A percentile compares a stretch with the other conserved stretches of the same genome.
phyloP scores from a whole-genome alignment of 805 yeast genomes.

The Ogataea saltuana region DNA sequence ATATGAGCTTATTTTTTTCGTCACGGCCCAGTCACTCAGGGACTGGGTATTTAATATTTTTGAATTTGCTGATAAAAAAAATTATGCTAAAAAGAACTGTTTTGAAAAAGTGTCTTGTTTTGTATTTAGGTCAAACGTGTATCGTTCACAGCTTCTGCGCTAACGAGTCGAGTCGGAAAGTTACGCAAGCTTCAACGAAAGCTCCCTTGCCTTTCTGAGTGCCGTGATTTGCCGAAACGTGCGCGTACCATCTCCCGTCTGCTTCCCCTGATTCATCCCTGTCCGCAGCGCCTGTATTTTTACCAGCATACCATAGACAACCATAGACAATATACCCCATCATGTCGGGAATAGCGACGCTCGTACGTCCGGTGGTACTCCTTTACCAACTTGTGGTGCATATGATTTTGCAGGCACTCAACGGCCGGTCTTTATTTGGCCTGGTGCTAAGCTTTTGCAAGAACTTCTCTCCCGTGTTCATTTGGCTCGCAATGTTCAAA shows the following conservation, averaged over 20 bases:
- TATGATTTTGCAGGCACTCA: conserved; percentile 21
- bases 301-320: conserved; percentile 1
- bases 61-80: conserved; percentile 5
- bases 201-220: too few relatives aligned
- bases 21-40: too few relatives aligned
- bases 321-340: background rate
- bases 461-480: conserved; percentile 53
- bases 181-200: too few relatives aligned
- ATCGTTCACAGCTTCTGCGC: too few relatives aligned
- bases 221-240: too few relatives aligned
- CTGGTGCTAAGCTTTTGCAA: conserved; percentile 45
- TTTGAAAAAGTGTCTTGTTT: background rate
- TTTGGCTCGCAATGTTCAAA: conserved; percentile 59
- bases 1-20: too few relatives aligned
- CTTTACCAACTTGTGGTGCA: conserved; percentile 17
- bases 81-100: background rate
- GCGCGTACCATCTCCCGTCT: too few relatives aligned
- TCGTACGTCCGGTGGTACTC: conserved; percentile 14
- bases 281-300: background rate
- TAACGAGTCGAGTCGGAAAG: too few relatives aligned
- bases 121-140: too few relatives aligned
- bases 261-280: background rate
- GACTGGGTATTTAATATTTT: background rate
- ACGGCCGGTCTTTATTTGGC: conserved; percentile 28
- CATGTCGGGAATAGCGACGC: conserved; percentile 11